Conservation (phyloP, 2,329 filamentous ascomycete species). For the Pseudopyrenochaeta lycopersici region DNA sequence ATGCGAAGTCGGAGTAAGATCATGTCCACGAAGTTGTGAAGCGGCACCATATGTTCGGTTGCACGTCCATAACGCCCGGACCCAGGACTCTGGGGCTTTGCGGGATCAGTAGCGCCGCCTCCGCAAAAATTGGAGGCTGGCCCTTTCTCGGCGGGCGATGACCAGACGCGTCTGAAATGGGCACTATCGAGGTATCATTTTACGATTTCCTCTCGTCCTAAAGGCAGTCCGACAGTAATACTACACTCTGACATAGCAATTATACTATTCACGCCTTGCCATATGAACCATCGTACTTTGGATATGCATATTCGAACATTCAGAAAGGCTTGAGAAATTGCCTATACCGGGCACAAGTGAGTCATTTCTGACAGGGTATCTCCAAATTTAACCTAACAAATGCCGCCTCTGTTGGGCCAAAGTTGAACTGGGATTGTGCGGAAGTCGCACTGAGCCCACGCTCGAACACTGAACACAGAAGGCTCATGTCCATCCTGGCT, state of each 20-base stretch:
- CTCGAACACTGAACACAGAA: too few species aligned
- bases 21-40: too few species aligned
- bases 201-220: not conserved
- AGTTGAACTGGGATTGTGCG: constrained; percentile 9
- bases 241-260: not conserved
- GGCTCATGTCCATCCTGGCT: constrained; percentile 6
- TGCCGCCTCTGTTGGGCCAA: constrained; percentile 24
- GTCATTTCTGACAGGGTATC: constrained; percentile 5
- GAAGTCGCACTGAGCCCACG: constrained; percentile 17
- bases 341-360: constrained; percentile 5
- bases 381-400: constrained; percentile 17
- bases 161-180: too few species aligned
- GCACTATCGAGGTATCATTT: too few species aligned
- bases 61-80: not conserved
- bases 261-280: constrained; percentile 5
- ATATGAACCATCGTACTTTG: not conserved
- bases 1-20: constrained; percentile 22
- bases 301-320: constrained; percentile 5
- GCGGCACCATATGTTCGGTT: not conserved
- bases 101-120: too few species aligned
- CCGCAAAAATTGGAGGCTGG: too few species aligned
- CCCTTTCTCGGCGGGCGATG: too few species aligned
- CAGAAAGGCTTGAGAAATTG: not conserved
- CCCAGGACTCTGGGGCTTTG: too few species aligned
- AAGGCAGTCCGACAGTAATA: not conserved